Evolutionary conservation across 1,284 basidiomycete species (phyloP).

Genomic region (Pseudozyma pruni): DNA sequence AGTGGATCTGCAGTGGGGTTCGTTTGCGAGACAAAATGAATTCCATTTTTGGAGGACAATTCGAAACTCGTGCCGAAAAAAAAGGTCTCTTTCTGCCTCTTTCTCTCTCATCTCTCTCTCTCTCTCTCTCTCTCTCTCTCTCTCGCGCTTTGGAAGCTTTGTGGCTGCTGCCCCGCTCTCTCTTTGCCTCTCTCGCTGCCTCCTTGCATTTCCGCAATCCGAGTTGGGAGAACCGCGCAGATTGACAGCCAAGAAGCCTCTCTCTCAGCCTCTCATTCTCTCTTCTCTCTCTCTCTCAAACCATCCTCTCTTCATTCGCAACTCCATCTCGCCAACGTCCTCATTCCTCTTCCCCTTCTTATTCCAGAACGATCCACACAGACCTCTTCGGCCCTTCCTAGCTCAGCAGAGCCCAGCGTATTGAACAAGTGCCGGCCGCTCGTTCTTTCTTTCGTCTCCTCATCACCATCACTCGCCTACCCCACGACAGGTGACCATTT

Average conservation of each 20-base stretch:
- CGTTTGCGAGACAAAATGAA: conserved; percentile 13
- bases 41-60: conserved; percentile 1
- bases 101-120: background rate
- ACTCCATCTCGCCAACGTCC: background rate
- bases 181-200: no score
- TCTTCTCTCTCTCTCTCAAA: conserved; percentile 20
- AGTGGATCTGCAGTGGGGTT: conserved; percentile 1
- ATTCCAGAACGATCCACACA: no score
- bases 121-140: conserved; percentile 4
- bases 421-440: conserved; percentile 11
- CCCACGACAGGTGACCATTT: background rate
- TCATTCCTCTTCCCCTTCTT: background rate
- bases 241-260: background rate
- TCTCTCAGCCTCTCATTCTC: conserved; percentile 11
- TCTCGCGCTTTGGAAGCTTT: background rate
- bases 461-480: background rate
- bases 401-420: background rate
- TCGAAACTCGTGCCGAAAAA: conserved; percentile 16
- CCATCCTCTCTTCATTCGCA: background rate
- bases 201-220: conserved; percentile 44
- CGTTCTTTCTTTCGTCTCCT: background rate
- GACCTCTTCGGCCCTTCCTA: background rate
- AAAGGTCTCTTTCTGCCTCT: background rate
- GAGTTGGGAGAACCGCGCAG: conserved; percentile 7
- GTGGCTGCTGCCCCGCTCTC: background rate